These are phyloP conservation scores for Lentinus tigrinus DNA, from an alignment of 768 basidiomycete species.

Conservation along the genomic window DNA sequence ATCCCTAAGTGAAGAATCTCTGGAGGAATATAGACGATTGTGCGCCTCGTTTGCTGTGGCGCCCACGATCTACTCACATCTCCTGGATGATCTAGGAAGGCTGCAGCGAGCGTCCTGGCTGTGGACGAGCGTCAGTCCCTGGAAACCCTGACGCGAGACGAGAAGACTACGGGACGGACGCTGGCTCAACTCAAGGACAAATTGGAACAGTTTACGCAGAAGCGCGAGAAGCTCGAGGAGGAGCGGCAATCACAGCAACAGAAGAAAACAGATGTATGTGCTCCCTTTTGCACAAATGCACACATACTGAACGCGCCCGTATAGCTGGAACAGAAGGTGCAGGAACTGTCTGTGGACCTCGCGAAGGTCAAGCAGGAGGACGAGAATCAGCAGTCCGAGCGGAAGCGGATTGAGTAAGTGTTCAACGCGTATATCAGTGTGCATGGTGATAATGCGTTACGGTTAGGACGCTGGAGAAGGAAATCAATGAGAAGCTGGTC, in stretches of 20 bases:
- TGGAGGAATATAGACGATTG: constrained; percentile 86
- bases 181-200: constrained; percentile 68
- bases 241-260: constrained; percentile 49
- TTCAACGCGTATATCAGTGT: neutral
- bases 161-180: constrained; percentile 68
- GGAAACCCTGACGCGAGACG: constrained; percentile 77
- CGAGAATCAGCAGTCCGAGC: constrained; percentile 83
- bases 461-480: constrained; percentile 80
- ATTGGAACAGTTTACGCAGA: constrained; percentile 61
- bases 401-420: constrained; percentile 71
- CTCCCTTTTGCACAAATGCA: neutral
- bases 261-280: constrained; percentile 58
- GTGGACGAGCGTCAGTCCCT: constrained; percentile 86
- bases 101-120: constrained; percentile 72
- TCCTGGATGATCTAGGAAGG: constrained; percentile 66
- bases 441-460: neutral
- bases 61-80: no score
- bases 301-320: neutral
- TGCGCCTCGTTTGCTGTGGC: constrained; percentile 34
- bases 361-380: constrained; percentile 69
- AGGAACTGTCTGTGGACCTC: constrained; percentile 59
- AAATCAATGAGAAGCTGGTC: constrained; percentile 89
- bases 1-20: constrained; percentile 76
- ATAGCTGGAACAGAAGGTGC: constrained; percentile 63
- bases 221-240: constrained; percentile 51